These are phyloP conservation scores for Blastocystis sp. DNA, from an alignment of 352 stramenopile genomes.

Conservation along the genomic window DNA sequence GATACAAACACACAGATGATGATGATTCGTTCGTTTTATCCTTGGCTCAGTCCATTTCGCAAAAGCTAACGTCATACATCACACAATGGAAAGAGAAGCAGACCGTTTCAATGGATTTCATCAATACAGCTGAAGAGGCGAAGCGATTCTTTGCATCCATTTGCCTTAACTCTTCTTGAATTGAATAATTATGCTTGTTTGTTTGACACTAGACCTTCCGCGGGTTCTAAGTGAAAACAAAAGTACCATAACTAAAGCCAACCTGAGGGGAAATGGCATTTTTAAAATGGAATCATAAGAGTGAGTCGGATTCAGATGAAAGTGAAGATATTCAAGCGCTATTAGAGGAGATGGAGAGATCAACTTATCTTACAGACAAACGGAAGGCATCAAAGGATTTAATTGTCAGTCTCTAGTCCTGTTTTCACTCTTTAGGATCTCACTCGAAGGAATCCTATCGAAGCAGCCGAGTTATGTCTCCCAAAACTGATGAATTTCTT, in stretches of 20 bases:
- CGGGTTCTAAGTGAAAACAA: neutral
- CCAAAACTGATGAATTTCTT: constrained; percentile 15
- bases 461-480: constrained; percentile 17
- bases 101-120: neutral
- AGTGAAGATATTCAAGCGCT: neutral
- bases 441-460: constrained; percentile 5
- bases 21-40: neutral
- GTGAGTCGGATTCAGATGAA: neutral
- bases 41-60: neutral
- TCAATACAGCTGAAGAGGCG: neutral
- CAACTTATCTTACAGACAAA: constrained; percentile 57
- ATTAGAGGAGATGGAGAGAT: constrained; percentile 13
- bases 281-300: constrained; percentile 17
- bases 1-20: neutral
- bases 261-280: constrained; percentile 8
- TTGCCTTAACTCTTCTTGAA: neutral
- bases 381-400: constrained; percentile 41
- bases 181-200: neutral
- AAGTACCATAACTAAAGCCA: too few species aligned
- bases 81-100: neutral
- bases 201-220: neutral
- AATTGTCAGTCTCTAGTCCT: neutral
- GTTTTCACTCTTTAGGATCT: neutral
- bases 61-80: neutral
- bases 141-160: neutral